These are phyloP conservation scores for Didymella lethalis DNA, from an alignment of 2,329 filamentous ascomycete species.

Conservation along the genomic window DNA sequence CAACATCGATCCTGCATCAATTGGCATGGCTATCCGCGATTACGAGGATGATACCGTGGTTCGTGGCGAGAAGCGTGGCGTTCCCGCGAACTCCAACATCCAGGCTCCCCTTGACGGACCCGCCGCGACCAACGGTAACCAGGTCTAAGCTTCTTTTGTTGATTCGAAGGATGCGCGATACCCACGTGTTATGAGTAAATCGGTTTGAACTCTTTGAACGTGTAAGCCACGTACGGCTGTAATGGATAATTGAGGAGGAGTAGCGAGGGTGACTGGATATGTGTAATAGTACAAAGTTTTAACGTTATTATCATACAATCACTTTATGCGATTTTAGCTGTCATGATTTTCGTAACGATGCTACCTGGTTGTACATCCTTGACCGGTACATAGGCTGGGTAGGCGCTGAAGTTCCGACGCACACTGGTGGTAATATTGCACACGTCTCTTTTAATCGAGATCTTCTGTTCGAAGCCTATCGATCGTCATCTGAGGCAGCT, in stretches of 20 bases:
- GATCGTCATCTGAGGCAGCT: slow-evolving; percentile 29
- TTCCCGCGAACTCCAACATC: slow-evolving; percentile 2
- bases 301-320: not conserved
- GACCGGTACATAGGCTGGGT: too few species aligned
- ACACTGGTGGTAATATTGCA: not conserved
- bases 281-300: not conserved
- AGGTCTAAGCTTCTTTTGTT: slow-evolving; percentile 11
- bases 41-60: slow-evolving; percentile 52
- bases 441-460: not conserved
- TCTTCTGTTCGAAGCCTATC: not conserved
- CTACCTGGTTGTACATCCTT: too few species aligned
- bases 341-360: not conserved
- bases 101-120: slow-evolving; percentile 11
- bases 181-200: slow-evolving; percentile 1
- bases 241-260: not conserved
- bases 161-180: not conserved
- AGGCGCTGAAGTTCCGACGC: too few species aligned
- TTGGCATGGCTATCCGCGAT: slow-evolving; percentile 63
- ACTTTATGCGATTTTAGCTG: not conserved
- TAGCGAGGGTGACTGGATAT: not conserved
- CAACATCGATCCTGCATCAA: slow-evolving; percentile 64
- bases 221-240: not conserved
- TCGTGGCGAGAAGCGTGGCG: slow-evolving; percentile 7
- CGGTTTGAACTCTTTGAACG: not conserved
- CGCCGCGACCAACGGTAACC: not conserved